Percentiles rank a stretch among this genome's conserved stretches.
phyloP scores from a whole-genome alignment of 2,329 filamentous ascomycete species.

The Sordariomycetes sp. region DNA sequence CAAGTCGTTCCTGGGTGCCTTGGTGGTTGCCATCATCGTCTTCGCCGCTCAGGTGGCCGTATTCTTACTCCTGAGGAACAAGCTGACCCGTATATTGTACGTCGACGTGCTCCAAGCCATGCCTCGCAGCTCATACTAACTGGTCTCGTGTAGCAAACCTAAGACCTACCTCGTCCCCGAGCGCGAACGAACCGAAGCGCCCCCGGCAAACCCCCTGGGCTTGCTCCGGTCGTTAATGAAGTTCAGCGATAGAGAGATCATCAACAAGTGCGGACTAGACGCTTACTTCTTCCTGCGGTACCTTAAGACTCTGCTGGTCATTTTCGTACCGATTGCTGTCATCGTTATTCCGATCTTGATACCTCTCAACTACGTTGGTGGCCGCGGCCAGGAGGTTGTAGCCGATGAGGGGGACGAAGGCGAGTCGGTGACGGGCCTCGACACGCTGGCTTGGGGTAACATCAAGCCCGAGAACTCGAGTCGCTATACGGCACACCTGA shows the following conservation, averaged over 20 bases:
- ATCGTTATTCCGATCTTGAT: constrained; percentile 76
- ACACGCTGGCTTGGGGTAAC: constrained; percentile 80
- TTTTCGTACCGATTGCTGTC: constrained; percentile 72
- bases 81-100: constrained; percentile 72
- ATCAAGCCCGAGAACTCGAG: constrained; percentile 50
- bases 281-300: constrained; percentile 97
- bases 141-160: constrained; percentile 45
- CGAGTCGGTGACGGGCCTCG: constrained; percentile 44
- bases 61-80: constrained; percentile 69
- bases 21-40: constrained; percentile 46
- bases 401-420: constrained; percentile 20
- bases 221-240: constrained; percentile 48
- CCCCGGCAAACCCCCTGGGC: constrained; percentile 41
- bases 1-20: constrained; percentile 49
- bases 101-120: constrained; percentile 15
- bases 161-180: constrained; percentile 80
- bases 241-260: constrained; percentile 66
- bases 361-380: constrained; percentile 68
- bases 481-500: constrained; percentile 72
- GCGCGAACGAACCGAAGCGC: constrained; percentile 66
- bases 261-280: constrained; percentile 90
- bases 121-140: constrained; percentile 4
- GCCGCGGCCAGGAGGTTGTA: constrained; percentile 42
- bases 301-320: constrained; percentile 62
- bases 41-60: constrained; percentile 51